Evolutionary conservation across 2,329 filamentous ascomycete genomes (phyloP).

Genomic region (Trichocomaceae sp.): DNA sequence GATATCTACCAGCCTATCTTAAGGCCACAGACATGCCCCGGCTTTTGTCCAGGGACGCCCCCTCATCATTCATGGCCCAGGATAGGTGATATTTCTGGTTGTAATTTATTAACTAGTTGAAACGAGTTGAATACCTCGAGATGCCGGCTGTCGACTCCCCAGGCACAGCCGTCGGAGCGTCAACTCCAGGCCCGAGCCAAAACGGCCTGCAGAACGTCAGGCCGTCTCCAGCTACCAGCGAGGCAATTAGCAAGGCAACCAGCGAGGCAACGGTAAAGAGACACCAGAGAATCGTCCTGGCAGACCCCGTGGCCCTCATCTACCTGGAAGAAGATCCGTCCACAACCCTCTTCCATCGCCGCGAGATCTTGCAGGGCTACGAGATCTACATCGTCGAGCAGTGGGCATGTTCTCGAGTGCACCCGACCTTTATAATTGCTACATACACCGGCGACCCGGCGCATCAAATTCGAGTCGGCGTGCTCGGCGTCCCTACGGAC

Average conservation of each 20-base stretch:
- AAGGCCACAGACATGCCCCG: conserved; percentile 22
- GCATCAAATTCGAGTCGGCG: conserved; percentile 69
- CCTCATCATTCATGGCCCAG: conserved; percentile 20
- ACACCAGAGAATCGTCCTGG: conserved; percentile 56
- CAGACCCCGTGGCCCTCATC: conserved; percentile 59
- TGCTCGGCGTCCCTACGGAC: conserved; percentile 75
- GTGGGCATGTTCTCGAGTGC: conserved; percentile 88
- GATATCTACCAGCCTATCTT: neutral
- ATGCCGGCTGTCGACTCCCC: conserved; percentile 20
- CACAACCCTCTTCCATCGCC: conserved; percentile 67
- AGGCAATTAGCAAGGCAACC: conserved; percentile 11
- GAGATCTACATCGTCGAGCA: conserved; percentile 94
- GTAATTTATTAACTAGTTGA: too few relatives aligned
- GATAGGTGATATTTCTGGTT: too few relatives aligned
- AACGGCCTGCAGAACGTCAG: conserved; percentile 18
- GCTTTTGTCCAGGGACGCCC: conserved; percentile 21
- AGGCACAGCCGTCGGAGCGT: conserved; percentile 19
- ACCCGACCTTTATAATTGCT: conserved; percentile 84
- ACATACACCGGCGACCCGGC: conserved; percentile 85
- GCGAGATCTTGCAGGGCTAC: conserved; percentile 68
- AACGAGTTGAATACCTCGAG: too few relatives aligned
- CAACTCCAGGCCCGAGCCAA: conserved; percentile 22
- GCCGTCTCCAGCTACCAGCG: conserved; percentile 14
- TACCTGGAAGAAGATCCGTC: conserved; percentile 81
- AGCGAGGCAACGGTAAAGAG: conserved; percentile 22